Evolutionary conservation across 2,329 filamentous ascomycete species (phyloP).

Genomic region (Colletotrichum graminicola): DNA sequence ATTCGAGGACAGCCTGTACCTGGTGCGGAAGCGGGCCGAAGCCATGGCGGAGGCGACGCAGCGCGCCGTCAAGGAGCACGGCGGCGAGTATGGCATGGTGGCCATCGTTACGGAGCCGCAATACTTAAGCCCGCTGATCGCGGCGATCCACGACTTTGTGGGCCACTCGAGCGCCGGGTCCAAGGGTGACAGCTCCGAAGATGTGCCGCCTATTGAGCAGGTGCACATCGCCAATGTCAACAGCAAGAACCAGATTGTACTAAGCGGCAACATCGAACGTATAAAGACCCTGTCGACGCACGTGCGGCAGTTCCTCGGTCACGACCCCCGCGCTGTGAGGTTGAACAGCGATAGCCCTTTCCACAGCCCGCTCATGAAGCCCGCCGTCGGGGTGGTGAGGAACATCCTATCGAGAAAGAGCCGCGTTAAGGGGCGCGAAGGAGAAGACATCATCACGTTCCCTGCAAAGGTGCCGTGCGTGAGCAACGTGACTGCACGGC

Average conservation of each 20-base stretch:
- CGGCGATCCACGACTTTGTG: conserved; percentile 83
- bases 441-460: conserved; percentile 77
- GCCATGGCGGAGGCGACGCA: conserved; percentile 84
- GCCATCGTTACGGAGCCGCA: conserved; percentile 89
- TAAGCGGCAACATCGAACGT: conserved; percentile 86
- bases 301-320: conserved; percentile 88
- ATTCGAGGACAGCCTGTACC: conserved; percentile 81
- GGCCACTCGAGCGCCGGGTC: conserved; percentile 74
- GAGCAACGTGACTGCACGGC: conserved; percentile 86
- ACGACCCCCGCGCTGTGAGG: conserved; percentile 89
- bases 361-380: conserved; percentile 91
- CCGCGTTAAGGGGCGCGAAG: conserved; percentile 63
- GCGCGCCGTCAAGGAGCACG: conserved; percentile 73
- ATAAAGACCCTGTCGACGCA: conserved; percentile 87
- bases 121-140: conserved; percentile 77
- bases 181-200: conserved; percentile 75
- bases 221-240: conserved; percentile 95
- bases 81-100: conserved; percentile 93
- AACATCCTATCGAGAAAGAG: conserved; percentile 72
- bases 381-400: conserved; percentile 81
- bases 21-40: conserved; percentile 83
- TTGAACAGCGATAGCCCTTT: conserved; percentile 91
- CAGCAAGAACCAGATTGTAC: conserved; percentile 94
- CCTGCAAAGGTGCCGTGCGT: conserved; percentile 82
- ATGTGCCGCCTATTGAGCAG: conserved; percentile 83